Evolutionary conservation across 1,284 basidiomycete genomes (phyloP).

Genomic region (Inonotus hispidus): DNA sequence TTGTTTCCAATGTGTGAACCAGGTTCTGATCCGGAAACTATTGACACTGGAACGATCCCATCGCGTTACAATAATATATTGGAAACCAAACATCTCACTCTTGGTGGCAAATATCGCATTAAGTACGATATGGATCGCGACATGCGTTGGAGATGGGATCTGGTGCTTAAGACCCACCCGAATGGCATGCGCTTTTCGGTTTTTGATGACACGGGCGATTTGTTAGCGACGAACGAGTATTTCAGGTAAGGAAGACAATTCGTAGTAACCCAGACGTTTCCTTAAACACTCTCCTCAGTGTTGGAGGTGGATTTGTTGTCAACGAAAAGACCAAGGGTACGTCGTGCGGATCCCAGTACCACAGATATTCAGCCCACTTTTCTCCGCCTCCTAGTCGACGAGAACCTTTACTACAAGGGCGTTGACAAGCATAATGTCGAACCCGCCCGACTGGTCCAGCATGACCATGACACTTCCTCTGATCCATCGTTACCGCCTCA

Average conservation of each 20-base stretch:
- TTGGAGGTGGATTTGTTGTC: constrained; percentile 89
- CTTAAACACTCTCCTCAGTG: constrained; percentile 35
- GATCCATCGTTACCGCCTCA: constrained; percentile 62
- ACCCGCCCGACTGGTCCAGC: constrained; percentile 72
- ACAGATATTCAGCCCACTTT: neutral
- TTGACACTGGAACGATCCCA: constrained; percentile 76
- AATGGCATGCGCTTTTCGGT: constrained; percentile 92
- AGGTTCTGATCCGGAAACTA: constrained; percentile 80
- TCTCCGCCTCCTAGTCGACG: constrained; percentile 53
- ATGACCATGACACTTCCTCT: constrained; percentile 25
- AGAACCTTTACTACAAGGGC: constrained; percentile 96
- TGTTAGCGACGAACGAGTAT: constrained; percentile 94
- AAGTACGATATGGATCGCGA: constrained; percentile 84
- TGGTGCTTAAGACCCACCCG: constrained; percentile 74
- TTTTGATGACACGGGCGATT: constrained; percentile 74
- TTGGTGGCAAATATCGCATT: constrained; percentile 73
- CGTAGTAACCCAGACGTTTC: neutral
- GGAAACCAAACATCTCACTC: constrained; percentile 55
- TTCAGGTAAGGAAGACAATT: constrained; percentile 48
- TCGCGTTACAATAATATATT: constrained; percentile 70
- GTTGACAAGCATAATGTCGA: constrained; percentile 82
- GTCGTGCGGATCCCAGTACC: neutral
- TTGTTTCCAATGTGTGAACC: constrained; percentile 21
- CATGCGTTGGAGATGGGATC: constrained; percentile 89
- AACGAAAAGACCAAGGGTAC: constrained; percentile 83